These are phyloP conservation scores for Lachancea cidri DNA, from an alignment of 805 yeast species.

Conservation along the genomic window DNA sequence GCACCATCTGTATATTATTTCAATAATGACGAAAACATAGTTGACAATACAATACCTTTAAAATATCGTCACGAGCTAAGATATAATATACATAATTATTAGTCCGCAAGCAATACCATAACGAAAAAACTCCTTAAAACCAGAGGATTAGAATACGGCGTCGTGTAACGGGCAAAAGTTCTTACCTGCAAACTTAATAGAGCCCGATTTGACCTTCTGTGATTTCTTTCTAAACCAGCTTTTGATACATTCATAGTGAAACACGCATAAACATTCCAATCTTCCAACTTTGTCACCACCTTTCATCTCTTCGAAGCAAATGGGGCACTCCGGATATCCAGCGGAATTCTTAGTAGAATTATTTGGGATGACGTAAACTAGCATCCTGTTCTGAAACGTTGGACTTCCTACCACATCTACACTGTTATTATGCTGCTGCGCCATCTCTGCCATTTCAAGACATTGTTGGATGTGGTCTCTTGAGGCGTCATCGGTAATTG, in stretches of 20 bases:
- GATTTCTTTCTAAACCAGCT: conserved; percentile 89
- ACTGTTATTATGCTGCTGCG: conserved; percentile 47
- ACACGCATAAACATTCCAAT: conserved; percentile 88
- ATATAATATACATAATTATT: too few relatives aligned
- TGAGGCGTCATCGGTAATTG: conserved; percentile 8
- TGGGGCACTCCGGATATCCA: conserved; percentile 74
- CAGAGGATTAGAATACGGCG: conserved; percentile 23
- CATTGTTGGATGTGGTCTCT: conserved; percentile 68
- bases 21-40: neutral
- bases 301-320: conserved; percentile 82
- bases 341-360: conserved; percentile 18
- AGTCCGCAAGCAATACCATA: neutral
- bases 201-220: conserved; percentile 34
- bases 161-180: conserved; percentile 49
- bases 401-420: conserved; percentile 32
- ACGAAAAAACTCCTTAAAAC: conserved; percentile 6
- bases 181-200: conserved; percentile 25
- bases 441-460: conserved; percentile 50
- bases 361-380: conserved; percentile 53
- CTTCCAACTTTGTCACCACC: conserved; percentile 90
- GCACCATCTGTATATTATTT: conserved; percentile 4
- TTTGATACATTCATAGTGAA: conserved; percentile 85
- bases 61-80: too few relatives aligned
- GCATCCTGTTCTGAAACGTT: conserved; percentile 60
- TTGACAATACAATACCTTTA: too few relatives aligned